Conservation (phyloP, 2,329 filamentous ascomycete genomes). For the Fusarium sp. region DNA sequence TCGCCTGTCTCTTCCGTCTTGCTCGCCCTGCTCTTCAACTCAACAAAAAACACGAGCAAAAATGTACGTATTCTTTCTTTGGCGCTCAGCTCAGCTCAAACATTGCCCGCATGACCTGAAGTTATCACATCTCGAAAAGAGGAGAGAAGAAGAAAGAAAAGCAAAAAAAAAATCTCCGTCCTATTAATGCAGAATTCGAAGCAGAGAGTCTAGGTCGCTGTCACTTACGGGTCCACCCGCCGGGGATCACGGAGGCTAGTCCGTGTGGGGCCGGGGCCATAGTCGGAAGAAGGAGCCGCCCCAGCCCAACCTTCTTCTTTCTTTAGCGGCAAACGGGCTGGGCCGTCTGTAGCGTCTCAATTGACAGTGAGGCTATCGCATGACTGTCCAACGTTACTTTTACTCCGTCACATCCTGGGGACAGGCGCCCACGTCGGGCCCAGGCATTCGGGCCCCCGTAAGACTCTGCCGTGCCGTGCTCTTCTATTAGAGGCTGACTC, state of each 20-base stretch:
- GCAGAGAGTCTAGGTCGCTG: conserved; percentile 1
- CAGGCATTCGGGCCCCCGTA: conserved; percentile 17
- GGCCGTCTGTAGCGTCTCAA: conserved; percentile 28
- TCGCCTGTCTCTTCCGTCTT: not conserved
- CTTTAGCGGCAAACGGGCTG: conserved; percentile 24
- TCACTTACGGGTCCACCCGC: conserved; percentile 22
- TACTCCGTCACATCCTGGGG: conserved; percentile 4
- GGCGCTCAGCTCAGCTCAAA: conserved; percentile 17
- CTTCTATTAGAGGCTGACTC: conserved; percentile 7
- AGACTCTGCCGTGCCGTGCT: not conserved
- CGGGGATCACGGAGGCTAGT: conserved; percentile 21
- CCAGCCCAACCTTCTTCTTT: conserved; percentile 10
- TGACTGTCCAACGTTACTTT: not conserved
- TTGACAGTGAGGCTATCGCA: conserved; percentile 23
- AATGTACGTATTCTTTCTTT: conserved; percentile 11
- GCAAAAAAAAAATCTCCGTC: conserved; percentile 18
- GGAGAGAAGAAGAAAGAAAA: conserved; percentile 14
- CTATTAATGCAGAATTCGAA: conserved; percentile 3
- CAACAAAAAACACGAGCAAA: conserved; percentile 7
- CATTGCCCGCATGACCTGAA: conserved; percentile 20
- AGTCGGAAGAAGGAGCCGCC: not conserved
- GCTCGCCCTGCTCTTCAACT: conserved; percentile 1
- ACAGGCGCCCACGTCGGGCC: conserved; percentile 10
- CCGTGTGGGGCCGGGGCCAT: conserved; percentile 17
- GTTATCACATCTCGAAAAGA: conserved; percentile 26